Evolutionary conservation across 2,329 filamentous ascomycete genomes (phyloP), one percentile per base, ranked within the genome.

Genomic region (Catunica adiposa): DNA sequence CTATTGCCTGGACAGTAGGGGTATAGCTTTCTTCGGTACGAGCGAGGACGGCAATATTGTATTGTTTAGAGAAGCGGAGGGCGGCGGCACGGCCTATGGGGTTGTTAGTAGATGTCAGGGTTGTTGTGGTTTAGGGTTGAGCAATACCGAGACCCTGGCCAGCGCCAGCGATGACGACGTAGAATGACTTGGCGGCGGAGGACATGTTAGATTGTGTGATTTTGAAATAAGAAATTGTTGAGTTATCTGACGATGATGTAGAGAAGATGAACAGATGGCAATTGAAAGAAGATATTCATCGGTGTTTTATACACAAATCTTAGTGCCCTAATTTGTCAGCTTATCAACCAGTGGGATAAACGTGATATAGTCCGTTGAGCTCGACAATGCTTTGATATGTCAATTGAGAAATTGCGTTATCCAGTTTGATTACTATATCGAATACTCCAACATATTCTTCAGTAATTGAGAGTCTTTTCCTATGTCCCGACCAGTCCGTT

Each of bases 31-130:
- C 74, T 0, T 80, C 73, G 15, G 72, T 79, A 52, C 86, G 82
- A 11, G 86, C 80, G n/a, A 90, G 76, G 1, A 90, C 72, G 1
- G 86, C 82, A 1, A 90, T 82, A 0, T 84, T 79, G 64, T 90
- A 92, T 7, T 75, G 63, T 59, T 79, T 68, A 40, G 79, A 74
- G 64, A 84, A 84, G 57, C 73, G 74, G 55, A 76, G 68, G 20
- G 80, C 80, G 5, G 71, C 65, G 1, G 75, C 52, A 25, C 38
- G 52, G 52, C 52, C 52, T 54, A 26, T 31, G 26, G 17, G 34
- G 6, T 26, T 20, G 15, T 54, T 51, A 29, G 47, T 51, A 38
- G 46, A 15, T 17, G 55, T 40, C 48, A 46, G 44, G 50, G 46
- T 47, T 56, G 52, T 14, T 44, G 15, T 22, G 25, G 26, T 11